phyloP scores from a whole-genome alignment of 768 basidiomycete species.

The Asterophora parasitica region DNA sequence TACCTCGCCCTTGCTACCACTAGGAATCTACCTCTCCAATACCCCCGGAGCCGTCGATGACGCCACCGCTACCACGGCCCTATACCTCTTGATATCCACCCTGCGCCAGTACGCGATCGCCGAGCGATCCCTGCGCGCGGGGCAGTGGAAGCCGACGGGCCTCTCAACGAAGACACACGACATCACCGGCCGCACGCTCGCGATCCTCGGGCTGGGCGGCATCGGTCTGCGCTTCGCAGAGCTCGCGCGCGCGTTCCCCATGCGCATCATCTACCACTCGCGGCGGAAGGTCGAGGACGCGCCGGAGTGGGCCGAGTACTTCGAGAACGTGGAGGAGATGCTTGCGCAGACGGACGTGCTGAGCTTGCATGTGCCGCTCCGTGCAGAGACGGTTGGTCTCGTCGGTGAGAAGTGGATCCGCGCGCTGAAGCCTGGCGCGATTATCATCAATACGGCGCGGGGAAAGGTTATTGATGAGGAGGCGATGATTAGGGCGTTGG shows the following conservation, averaged over 20 bases:
- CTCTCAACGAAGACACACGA: constrained; percentile 51
- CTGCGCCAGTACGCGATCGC: constrained; percentile 67
- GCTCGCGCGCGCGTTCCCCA: constrained; percentile 75
- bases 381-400: constrained; percentile 64
- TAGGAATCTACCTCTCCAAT: constrained; percentile 79
- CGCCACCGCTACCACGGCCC: constrained; percentile 83
- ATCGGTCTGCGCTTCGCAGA: constrained; percentile 70
- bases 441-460: constrained; percentile 86
- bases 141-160: constrained; percentile 57
- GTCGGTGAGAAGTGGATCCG: constrained; percentile 76
- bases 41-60: constrained; percentile 90
- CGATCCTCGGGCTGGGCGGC: constrained; percentile 72
- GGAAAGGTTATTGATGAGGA: constrained; percentile 88
- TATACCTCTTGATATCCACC: constrained; percentile 78
- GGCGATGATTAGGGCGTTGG: constrained; percentile 79
- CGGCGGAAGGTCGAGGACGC: constrained; percentile 52
- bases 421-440: constrained; percentile 68
- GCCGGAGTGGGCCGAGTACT: constrained; percentile 76
- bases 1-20: not conserved
- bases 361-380: constrained; percentile 81
- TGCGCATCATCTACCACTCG: constrained; percentile 84
- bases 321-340: constrained; percentile 56
- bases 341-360: constrained; percentile 73
- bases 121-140: constrained; percentile 52
- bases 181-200: constrained; percentile 62